Percentiles rank a stretch among this genome's conserved stretches.
These are phyloP conservation scores for Neolecta irregularis DNA, from an alignment of 1,139 yeast genomes.

Conservation along the genomic window DNA sequence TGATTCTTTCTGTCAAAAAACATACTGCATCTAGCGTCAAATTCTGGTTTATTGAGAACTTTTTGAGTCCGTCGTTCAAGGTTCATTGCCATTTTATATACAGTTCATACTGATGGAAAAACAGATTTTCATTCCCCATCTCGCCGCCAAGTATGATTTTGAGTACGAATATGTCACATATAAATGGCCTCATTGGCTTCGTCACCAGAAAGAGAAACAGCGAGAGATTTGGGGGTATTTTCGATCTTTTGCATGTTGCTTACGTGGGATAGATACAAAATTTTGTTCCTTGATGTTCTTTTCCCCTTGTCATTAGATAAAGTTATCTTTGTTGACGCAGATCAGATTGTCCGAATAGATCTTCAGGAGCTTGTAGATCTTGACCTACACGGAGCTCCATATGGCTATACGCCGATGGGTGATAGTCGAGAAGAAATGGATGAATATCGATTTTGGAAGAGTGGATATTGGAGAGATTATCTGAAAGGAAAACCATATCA, in stretches of 20 bases:
- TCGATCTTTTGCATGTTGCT: neutral
- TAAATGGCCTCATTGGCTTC: constrained; percentile 86
- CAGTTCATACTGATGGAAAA: neutral
- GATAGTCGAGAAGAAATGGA: constrained; percentile 69
- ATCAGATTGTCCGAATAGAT: constrained; percentile 62
- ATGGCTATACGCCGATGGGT: constrained; percentile 80
- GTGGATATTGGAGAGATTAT: constrained; percentile 71
- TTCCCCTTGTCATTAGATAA: constrained; percentile 66
- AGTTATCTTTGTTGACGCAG: constrained; percentile 77
- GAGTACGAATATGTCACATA: constrained; percentile 61
- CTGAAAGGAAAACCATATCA: constrained; percentile 50
- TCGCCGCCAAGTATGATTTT: constrained; percentile 44
- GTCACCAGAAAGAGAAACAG: constrained; percentile 60
- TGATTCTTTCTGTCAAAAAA: constrained; percentile 61
- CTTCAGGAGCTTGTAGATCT: constrained; percentile 47
- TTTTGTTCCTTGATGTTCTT: constrained; percentile 68
- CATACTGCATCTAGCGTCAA: constrained; percentile 50
- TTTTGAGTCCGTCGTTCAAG: constrained; percentile 54
- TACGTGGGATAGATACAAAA: constrained; percentile 35
- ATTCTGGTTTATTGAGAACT: constrained; percentile 80
- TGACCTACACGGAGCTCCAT: constrained; percentile 63
- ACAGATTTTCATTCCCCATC: constrained; percentile 35
- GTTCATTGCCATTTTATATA: constrained; percentile 1
- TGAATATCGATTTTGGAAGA: constrained; percentile 82
- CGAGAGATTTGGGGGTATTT: constrained; percentile 60